Conservation (phyloP, 805 yeast species). For the Brettanomyces sp. region DNA sequence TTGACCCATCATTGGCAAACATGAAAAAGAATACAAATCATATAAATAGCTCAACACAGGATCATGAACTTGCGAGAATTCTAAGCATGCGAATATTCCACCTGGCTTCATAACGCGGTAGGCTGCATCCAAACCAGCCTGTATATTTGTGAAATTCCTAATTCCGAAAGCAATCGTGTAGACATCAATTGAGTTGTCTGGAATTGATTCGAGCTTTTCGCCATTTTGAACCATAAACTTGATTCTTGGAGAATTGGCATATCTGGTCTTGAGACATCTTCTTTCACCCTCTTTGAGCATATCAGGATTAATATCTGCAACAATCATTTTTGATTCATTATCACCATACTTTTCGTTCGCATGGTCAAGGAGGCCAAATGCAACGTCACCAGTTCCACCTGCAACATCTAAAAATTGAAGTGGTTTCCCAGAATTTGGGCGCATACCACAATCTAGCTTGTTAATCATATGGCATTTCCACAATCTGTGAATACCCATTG, state of each 20-base stretch:
- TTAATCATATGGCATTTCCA: constrained; percentile 92
- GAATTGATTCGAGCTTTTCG: constrained; percentile 74
- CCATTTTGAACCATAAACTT: constrained; percentile 87
- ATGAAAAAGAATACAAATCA: constrained; percentile 80
- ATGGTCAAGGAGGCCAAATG: constrained; percentile 88
- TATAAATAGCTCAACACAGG: constrained; percentile 65
- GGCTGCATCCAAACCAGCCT: constrained; percentile 91
- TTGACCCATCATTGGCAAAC: constrained; percentile 92
- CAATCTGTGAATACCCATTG: constrained; percentile 85
- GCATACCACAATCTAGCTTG: constrained; percentile 83
- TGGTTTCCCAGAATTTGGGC: constrained; percentile 73
- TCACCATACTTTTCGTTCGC: constrained; percentile 76
- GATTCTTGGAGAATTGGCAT: constrained; percentile 65
- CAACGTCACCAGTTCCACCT: constrained; percentile 98
- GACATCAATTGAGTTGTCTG: constrained; percentile 82
- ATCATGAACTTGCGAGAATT: constrained; percentile 86
- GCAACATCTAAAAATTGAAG: constrained; percentile 91
- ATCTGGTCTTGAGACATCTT: constrained; percentile 49
- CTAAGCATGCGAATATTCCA: constrained; percentile 94
- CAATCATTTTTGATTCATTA: constrained; percentile 67
- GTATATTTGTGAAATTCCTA: constrained; percentile 91
- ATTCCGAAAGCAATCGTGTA: constrained; percentile 97
- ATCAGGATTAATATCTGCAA: constrained; percentile 92
- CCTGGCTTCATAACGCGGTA: constrained; percentile 94
- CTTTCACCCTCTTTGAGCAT: constrained; percentile 90